phyloP scores from a whole-genome alignment of 2,329 filamentous ascomycete species.

The Sporothrix phasma region DNA sequence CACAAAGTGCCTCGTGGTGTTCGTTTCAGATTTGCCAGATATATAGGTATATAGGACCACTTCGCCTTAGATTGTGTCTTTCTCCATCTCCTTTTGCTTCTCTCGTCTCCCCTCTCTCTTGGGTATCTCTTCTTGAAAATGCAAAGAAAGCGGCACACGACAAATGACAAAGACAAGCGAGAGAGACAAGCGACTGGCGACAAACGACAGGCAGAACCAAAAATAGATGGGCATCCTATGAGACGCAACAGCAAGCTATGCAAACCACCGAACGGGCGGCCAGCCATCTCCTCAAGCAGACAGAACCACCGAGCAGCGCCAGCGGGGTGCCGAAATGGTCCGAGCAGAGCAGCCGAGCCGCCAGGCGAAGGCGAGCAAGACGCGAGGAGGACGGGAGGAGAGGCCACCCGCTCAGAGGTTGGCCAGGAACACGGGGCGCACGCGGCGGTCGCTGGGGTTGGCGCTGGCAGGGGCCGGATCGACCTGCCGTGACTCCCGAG shows the following conservation, averaged over 20 bases:
- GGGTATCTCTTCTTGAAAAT: neutral
- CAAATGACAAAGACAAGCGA: neutral
- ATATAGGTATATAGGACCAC: too few relatives aligned
- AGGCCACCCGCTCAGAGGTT: neutral
- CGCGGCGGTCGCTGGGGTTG: neutral
- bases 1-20: too few relatives aligned
- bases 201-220: too few relatives aligned
- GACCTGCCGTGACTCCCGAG: too few relatives aligned
- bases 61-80: too few relatives aligned
- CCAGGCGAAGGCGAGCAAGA: neutral
- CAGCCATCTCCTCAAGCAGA: neutral
- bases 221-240: too few relatives aligned
- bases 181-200: too few relatives aligned
- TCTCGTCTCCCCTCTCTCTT: neutral
- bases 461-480: too few relatives aligned
- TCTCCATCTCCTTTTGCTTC: neutral
- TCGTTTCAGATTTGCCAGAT: too few relatives aligned
- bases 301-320: neutral
- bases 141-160: neutral
- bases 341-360: too few relatives aligned
- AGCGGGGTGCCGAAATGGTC: too few relatives aligned
- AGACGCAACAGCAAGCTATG: too few relatives aligned
- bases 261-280: neutral
- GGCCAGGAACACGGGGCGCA: neutral
- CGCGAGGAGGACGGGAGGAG: neutral